Evolutionary conservation across 2,329 filamentous ascomycete genomes (phyloP).

Genomic region (Aspergillus sp.): DNA sequence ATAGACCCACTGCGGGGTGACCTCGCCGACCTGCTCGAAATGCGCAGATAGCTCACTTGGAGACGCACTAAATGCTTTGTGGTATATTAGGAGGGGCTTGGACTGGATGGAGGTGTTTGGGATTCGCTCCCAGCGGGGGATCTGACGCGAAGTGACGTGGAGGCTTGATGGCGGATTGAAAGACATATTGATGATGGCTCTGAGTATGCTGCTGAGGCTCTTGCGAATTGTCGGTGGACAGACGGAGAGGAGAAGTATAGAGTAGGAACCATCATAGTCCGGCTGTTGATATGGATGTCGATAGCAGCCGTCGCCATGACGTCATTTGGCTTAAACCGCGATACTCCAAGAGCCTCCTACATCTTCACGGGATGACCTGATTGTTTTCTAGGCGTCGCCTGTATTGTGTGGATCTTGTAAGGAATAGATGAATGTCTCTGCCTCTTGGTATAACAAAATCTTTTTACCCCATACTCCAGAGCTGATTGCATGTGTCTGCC

Average conservation of each 20-base stretch:
- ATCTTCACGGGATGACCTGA: too few relatives aligned
- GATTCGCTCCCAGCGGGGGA: slow-evolving; percentile 55
- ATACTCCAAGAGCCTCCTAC: background rate
- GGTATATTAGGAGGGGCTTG: slow-evolving; percentile 67
- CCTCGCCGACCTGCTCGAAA: slow-evolving; percentile 53
- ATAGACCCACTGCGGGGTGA: slow-evolving; percentile 65
- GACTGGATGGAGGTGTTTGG: slow-evolving; percentile 66
- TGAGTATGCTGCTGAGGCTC: background rate
- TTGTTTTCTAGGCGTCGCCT: too few relatives aligned
- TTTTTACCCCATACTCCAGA: too few relatives aligned
- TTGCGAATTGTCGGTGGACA: background rate
- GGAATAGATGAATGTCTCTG: too few relatives aligned
- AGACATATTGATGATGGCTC: slow-evolving; percentile 20
- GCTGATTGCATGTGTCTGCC: too few relatives aligned
- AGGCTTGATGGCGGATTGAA: slow-evolving; percentile 52
- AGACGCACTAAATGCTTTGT: slow-evolving; percentile 53
- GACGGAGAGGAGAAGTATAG: background rate
- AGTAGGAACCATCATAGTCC: background rate
- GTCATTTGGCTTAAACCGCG: background rate
- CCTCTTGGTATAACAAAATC: too few relatives aligned
- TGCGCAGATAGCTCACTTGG: slow-evolving; percentile 57
- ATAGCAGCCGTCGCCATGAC: background rate
- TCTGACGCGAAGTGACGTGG: slow-evolving; percentile 57
- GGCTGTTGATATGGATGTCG: background rate
- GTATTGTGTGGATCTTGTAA: too few relatives aligned